Conservation (phyloP, 805 yeast species). For the Schwanniomyces yamadae region DNA sequence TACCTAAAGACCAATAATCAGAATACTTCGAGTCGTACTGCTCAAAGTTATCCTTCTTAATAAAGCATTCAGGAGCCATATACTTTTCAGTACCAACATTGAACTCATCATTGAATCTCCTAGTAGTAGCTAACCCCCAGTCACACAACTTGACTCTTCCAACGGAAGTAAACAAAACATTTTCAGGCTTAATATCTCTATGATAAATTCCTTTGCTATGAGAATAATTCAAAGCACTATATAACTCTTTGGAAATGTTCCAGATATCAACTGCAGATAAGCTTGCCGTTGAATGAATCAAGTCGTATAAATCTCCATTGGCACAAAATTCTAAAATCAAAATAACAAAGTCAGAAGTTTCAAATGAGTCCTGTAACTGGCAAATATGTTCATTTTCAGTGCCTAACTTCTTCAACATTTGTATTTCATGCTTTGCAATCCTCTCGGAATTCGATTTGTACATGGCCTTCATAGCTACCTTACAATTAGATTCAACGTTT, state of each 20-base stretch:
- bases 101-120: slow-evolving; percentile 26
- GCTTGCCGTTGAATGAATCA: slow-evolving; percentile 28
- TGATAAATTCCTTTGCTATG: slow-evolving; percentile 64
- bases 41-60: slow-evolving; percentile 10
- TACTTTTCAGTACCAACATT: slow-evolving; percentile 59
- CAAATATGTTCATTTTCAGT: slow-evolving; percentile 52
- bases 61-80: slow-evolving; percentile 53
- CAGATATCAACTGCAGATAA: slow-evolving; percentile 27
- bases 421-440: slow-evolving; percentile 57
- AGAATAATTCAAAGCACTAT: slow-evolving; percentile 50
- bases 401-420: slow-evolving; percentile 38
- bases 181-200: slow-evolving; percentile 75
- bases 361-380: slow-evolving; percentile 55
- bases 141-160: slow-evolving; percentile 65
- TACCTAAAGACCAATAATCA: slow-evolving; percentile 58
- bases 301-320: slow-evolving; percentile 67
- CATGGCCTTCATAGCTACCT: slow-evolving; percentile 58
- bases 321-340: slow-evolving; percentile 66
- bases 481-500: slow-evolving; percentile 28
- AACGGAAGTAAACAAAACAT: slow-evolving; percentile 50
- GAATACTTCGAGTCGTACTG: slow-evolving; percentile 44
- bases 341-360: slow-evolving; percentile 44
- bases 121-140: slow-evolving; percentile 67
- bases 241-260: slow-evolving; percentile 48
- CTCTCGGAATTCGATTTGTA: slow-evolving; percentile 37